Evolutionary conservation across 768 basidiomycete species (phyloP), one percentile per base, ranked within the genome.

Genomic region (Trametes punicea): DNA sequence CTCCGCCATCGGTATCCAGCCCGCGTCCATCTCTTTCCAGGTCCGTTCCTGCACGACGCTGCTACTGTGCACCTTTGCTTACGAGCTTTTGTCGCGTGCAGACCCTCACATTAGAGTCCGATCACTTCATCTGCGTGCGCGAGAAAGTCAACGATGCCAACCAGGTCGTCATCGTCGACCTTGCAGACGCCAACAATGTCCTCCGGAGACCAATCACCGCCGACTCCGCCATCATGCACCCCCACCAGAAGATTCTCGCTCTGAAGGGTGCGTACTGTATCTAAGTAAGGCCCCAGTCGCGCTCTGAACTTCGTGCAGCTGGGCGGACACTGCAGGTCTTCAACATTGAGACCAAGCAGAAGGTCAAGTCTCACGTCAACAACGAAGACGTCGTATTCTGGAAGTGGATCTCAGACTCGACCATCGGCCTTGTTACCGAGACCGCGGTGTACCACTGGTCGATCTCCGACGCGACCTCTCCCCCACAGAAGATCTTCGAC

Each of bases 191-290:
- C 66, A 98, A 98, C 77, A 92, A 96, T 87, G 90, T 98, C 65
- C 82, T 95, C 53, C 87, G 94, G 57, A 80, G 94, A 64, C 94
- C 94, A 60, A 98, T 99, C 67, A 89, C 91, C 23, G 97, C 97
- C n/a, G 97, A 99, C 71, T 93, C 92, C 34, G 96, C 97, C 54
- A 97, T 99, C 65, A 98, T 99, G 96, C 94, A 98, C 69, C 93
- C 92, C 38, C 83, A 82, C 58, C 85, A 96, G 77, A 98, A 98
- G 83, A 93, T 98, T 72, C 83, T 99, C 55, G 97, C 97, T 3
- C 72, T 99, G 47, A 95, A 93, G 80, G 88, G 95, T 88, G 67
- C 63, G 80, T 62, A 7, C 20, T 0, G 15, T 4, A 9, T 40
- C 9, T 16, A 3, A 2, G 2, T 11, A 3, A 10, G 5, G 0